phyloP scores from a whole-genome alignment of 495 filamentous ascomycete genomes.

The Penicillium ochrochloron region DNA sequence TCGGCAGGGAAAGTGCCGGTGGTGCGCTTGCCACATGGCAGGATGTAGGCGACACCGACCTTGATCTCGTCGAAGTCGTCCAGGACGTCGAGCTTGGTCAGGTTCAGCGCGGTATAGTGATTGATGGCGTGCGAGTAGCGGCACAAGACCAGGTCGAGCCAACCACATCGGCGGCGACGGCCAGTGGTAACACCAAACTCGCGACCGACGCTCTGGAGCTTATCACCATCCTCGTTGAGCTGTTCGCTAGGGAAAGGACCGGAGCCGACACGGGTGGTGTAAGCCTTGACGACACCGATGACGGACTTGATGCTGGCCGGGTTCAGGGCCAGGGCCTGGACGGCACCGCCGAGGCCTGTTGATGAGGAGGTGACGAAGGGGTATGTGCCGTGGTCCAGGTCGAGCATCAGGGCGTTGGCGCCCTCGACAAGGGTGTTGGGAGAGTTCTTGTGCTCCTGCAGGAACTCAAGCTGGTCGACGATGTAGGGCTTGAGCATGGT shows the following conservation, averaged over 20 bases:
- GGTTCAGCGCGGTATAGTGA: constrained; percentile 77
- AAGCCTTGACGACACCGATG: constrained; percentile 88
- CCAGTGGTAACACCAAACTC: constrained; percentile 87
- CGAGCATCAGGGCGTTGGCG: constrained; percentile 84
- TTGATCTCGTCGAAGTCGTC: constrained; percentile 83
- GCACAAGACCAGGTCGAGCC: constrained; percentile 87
- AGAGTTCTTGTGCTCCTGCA: constrained; percentile 57
- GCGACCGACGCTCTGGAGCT: constrained; percentile 63
- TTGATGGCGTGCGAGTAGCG: constrained; percentile 74
- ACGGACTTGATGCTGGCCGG: constrained; percentile 58
- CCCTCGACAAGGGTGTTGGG: constrained; percentile 80
- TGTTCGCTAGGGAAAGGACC: constrained; percentile 89
- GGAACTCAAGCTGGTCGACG: constrained; percentile 63
- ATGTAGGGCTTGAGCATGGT: constrained; percentile 67
- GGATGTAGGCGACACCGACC: constrained; percentile 73
- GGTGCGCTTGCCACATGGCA: constrained; percentile 55
- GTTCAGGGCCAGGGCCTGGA: constrained; percentile 68
- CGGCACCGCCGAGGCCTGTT: constrained; percentile 74
- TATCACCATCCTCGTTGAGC: constrained; percentile 65
- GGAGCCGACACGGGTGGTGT: constrained; percentile 73
- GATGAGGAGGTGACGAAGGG: constrained; percentile 84
- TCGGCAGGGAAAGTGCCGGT: constrained; percentile 70
- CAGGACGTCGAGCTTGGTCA: constrained; percentile 89
- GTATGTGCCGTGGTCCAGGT: constrained; percentile 79
- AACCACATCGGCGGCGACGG: constrained; percentile 81